Base-by-base conservation (phyloP, 164 flowering plant species). In the Sedum album region DNA sequence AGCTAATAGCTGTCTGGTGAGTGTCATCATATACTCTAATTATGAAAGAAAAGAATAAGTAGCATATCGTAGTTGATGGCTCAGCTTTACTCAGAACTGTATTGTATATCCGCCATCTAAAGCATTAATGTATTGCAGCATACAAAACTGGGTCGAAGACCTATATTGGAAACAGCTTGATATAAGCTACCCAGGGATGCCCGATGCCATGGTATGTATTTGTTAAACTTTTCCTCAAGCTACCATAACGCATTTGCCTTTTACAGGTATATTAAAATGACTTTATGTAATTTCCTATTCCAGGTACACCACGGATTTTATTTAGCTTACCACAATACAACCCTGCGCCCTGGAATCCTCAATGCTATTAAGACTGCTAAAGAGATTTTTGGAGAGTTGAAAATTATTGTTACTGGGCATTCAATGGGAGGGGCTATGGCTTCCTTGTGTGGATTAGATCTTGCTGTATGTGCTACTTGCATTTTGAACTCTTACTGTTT, bases 351-450 rank as follows among this genome's bases (percentile, higher is more conserved):
- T 76, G 82, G 85, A 67, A 74, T 95, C 68, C 38, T 86, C 33
- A 70, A 71, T 73, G 99, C 91, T 69, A 83, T 95, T 68, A 73
- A 80, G 75, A 85, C 72, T 75, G 89, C 92, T 20, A 83, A 80
- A 76, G 72, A 84, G 44, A 39, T 81, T 25, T 92, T 83, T 76
- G 97, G 99, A 38, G 82, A 86, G 31, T 64, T 86, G 39, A 49
- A 74, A 35, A 78, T 95, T 57, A 86, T 95, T 72, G 97, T 90
- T 63, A 91, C 96, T 26, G 99, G 99, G 38, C 97, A 95, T 78
- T 95, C 99, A 25, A 95, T 95, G 99, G 99, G 97, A 70, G 99
- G 97, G 67, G 97, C 99, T 60, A 91, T 95, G 93, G 99, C 97
- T 72, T 74, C 93, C 36, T 85, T 95, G 77, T 92, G 97, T 76